phyloP scores from a whole-genome alignment of 2,329 filamentous ascomycete genomes.

The Metarhizium humberi region DNA sequence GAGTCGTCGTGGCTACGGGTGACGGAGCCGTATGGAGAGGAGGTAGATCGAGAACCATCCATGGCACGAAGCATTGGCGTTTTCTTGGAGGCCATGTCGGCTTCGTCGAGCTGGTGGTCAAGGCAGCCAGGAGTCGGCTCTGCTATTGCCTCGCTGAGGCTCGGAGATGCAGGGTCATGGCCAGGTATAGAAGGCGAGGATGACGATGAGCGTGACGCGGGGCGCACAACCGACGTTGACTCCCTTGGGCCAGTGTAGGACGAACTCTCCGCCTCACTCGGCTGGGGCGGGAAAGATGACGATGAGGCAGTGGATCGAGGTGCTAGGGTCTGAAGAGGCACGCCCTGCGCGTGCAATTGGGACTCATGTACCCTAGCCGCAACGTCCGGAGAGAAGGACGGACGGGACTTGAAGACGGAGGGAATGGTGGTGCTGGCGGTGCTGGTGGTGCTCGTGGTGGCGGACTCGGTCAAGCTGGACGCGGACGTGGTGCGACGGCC shows the following conservation, averaged over 20 bases:
- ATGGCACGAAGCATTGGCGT: slow-evolving; percentile 25
- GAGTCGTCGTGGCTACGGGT: slow-evolving; percentile 25
- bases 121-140: slow-evolving; percentile 9
- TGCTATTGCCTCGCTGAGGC: slow-evolving; percentile 19
- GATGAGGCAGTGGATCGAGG: slow-evolving; percentile 17
- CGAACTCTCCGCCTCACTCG: slow-evolving; percentile 5
- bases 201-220: slow-evolving; percentile 3
- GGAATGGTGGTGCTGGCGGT: slow-evolving; percentile 6
- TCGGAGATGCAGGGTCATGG: slow-evolving; percentile 10
- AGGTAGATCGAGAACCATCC: slow-evolving; percentile 16
- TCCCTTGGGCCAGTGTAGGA: not conserved
- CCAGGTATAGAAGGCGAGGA: slow-evolving; percentile 7
- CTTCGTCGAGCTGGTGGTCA: slow-evolving; percentile 4
- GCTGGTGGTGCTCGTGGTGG: slow-evolving; percentile 4
- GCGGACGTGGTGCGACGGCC: slow-evolving; percentile 11
- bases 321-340: slow-evolving; percentile 22
- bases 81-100: slow-evolving; percentile 26
- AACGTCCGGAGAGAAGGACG: slow-evolving; percentile 3
- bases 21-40: slow-evolving; percentile 29
- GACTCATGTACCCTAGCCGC: slow-evolving; percentile 18
- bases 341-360: slow-evolving; percentile 17
- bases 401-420: slow-evolving; percentile 3
- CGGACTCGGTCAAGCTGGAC: slow-evolving; percentile 10
- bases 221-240: not conserved
- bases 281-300: slow-evolving; percentile 8